Percentiles rank a stretch among this genome's conserved stretches.
phyloP scores from a whole-genome alignment of 2,329 filamentous ascomycete species.

The Xylariaceae sp. region DNA sequence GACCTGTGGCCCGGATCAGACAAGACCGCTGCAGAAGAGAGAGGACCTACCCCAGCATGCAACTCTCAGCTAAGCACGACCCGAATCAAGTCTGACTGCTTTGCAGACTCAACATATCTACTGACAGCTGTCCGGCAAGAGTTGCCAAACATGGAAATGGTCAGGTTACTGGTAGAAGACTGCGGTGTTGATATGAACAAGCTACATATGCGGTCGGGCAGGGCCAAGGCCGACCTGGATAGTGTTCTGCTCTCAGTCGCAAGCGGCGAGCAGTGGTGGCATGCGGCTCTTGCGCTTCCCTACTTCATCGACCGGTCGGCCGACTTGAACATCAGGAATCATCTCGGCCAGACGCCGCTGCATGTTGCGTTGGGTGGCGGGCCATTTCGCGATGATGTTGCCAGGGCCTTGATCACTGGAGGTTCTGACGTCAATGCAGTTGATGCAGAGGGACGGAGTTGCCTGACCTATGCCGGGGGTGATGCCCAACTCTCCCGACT shows the following conservation, averaged over 20 bases:
- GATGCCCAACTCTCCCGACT: neutral
- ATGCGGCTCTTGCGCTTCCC: slow-evolving; percentile 8
- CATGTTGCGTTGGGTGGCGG: slow-evolving; percentile 2
- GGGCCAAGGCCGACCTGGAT: neutral
- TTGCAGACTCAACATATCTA: slow-evolving; percentile 1
- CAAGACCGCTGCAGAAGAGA: neutral
- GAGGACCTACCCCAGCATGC: neutral
- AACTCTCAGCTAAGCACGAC: neutral
- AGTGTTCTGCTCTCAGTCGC: slow-evolving; percentile 3
- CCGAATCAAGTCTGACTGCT: neutral
- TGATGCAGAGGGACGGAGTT: slow-evolving; percentile 4
- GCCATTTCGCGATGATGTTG: neutral
- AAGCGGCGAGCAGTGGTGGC: slow-evolving; percentile 8
- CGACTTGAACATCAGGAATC: slow-evolving; percentile 3
- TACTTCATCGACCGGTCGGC: slow-evolving; percentile 7
- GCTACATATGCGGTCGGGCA: neutral
- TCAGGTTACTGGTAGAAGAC: slow-evolving; percentile 5
- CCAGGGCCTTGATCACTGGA: slow-evolving; percentile 3
- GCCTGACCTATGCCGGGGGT: slow-evolving; percentile 3
- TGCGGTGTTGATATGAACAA: slow-evolving; percentile 2
- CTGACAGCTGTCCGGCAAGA: slow-evolving; percentile 2
- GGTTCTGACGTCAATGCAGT: slow-evolving; percentile 7
- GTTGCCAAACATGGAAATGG: slow-evolving; percentile 7
- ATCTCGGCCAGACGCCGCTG: slow-evolving; percentile 3
- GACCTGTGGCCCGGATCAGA: neutral